Base-by-base conservation (phyloP, 2,329 filamentous ascomycete species). In the Calonectria henricotiae region DNA sequence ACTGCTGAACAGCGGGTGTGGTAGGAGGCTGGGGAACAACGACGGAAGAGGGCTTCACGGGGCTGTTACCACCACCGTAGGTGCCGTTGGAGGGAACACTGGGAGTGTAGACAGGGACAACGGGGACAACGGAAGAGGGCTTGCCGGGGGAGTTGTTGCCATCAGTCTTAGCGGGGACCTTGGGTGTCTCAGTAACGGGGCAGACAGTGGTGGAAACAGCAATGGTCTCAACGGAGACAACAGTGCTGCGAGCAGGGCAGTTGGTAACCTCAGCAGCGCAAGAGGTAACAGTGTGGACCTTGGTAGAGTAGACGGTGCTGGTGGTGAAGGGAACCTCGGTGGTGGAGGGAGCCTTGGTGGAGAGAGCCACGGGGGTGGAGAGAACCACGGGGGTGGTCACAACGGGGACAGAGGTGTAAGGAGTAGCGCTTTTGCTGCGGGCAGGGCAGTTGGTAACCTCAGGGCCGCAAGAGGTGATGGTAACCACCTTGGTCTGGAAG, bases 271-370 rank as follows among this genome's bases (percentile, higher is more conserved):
- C 85, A 61, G 89, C 84, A 69, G 82, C 85, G 85, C 90, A 92
- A 67, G 86, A 86, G 82, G 88, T 91, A 86, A 91, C 83, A 83
- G 89, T 92, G 80, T 88, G 83, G 80, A 90, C 83, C 77, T 85
- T 85, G 80, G 89, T 90, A 76, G 83, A 80, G 86, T 87, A 90
- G 85, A 90, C 83, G 80, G 88, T 87, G 68, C 82, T 84, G 75
- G 87, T 87, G 77, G 86, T 86, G 73, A 83, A 77, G 68, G 86
- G 79, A 63, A 83, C 74, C 68, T 83, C 62, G 55, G 68, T 72
- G 73, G 71, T 58, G 20, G 9, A 5, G 32, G 32, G 32, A 9
- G 32, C 9, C 32, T 35, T 9, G 32, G 32, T 35, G 35, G 7
- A 30, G 27, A 30, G 73, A 20, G 71, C 37, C 51, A 58, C 51